These are phyloP conservation scores for Leishmania lainsoni DNA, from an alignment of 208 protist genomes.

Conservation along the genomic window DNA sequence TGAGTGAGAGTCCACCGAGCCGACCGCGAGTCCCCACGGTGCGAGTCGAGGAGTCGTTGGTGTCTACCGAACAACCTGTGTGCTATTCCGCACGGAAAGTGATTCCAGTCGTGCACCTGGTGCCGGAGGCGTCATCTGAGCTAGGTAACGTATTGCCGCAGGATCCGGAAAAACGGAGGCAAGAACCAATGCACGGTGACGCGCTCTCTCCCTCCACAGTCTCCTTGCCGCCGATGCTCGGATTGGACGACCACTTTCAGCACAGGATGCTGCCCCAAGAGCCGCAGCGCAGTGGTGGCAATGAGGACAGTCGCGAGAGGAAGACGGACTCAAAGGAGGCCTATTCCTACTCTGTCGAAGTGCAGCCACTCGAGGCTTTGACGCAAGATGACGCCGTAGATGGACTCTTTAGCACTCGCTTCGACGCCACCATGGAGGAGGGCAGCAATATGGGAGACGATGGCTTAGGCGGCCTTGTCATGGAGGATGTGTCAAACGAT, in stretches of 20 bases:
- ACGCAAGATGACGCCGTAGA: not conserved
- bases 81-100: constrained; percentile 1
- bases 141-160: not conserved
- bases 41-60: not conserved
- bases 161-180: not conserved
- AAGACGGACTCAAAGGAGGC: not conserved
- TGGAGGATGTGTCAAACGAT: constrained; percentile 25
- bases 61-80: not conserved
- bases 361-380: not conserved
- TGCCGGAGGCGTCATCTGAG: constrained; percentile 9
- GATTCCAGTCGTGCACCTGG: constrained; percentile 31
- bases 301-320: not conserved
- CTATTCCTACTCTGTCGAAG: not conserved
- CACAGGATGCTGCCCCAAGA: not conserved
- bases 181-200: not conserved
- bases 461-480: constrained; percentile 2
- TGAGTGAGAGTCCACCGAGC: not conserved
- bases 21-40: not conserved
- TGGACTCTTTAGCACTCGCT: not conserved
- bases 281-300: not conserved
- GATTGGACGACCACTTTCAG: not conserved
- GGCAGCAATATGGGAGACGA: not conserved
- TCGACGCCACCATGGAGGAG: not conserved
- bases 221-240: not conserved
- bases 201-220: not conserved